Evolutionary conservation across 2,329 filamentous ascomycete genomes (phyloP).

Genomic region (Diplocarpon rosae): DNA sequence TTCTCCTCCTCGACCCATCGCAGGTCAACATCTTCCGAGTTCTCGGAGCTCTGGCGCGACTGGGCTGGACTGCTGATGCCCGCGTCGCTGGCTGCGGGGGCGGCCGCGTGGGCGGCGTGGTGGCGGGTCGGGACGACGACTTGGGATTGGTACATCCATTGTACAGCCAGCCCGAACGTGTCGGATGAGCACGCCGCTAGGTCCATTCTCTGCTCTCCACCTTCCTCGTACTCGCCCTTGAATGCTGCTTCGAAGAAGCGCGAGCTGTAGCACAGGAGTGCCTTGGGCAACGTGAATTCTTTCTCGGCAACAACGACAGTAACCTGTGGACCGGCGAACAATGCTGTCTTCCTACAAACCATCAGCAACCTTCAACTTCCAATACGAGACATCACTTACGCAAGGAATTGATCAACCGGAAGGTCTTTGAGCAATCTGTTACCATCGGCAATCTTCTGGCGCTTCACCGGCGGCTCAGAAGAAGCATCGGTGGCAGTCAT

Average conservation of each 20-base stretch:
- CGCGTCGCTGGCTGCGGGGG: background rate
- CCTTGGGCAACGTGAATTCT: slow-evolving; percentile 4
- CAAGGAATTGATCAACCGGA: slow-evolving; percentile 1
- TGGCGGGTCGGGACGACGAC: slow-evolving; percentile 20
- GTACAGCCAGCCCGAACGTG: slow-evolving; percentile 8
- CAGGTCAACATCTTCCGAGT: background rate
- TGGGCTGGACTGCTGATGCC: background rate
- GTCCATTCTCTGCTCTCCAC: background rate
- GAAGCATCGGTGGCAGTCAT: background rate
- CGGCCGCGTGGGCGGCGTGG: background rate
- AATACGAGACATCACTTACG: background rate
- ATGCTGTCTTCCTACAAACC: background rate
- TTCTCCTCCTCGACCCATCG: slow-evolving; percentile 1
- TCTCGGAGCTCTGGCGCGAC: background rate
- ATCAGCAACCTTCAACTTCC: background rate
- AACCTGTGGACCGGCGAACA: slow-evolving; percentile 3
- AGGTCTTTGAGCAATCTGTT: slow-evolving; percentile 3
- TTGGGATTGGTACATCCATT: slow-evolving; percentile 11
- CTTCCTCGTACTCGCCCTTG: slow-evolving; percentile 4
- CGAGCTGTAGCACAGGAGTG: slow-evolving; percentile 8
- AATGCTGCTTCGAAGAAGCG: slow-evolving; percentile 10
- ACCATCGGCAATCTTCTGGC: background rate
- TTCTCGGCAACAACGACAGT: slow-evolving; percentile 5
- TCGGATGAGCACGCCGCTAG: slow-evolving; percentile 4
- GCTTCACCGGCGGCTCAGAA: background rate